These are phyloP conservation scores for Ogataea parapolymorpha DNA, from an alignment of 805 yeast genomes.

Conservation along the genomic window DNA sequence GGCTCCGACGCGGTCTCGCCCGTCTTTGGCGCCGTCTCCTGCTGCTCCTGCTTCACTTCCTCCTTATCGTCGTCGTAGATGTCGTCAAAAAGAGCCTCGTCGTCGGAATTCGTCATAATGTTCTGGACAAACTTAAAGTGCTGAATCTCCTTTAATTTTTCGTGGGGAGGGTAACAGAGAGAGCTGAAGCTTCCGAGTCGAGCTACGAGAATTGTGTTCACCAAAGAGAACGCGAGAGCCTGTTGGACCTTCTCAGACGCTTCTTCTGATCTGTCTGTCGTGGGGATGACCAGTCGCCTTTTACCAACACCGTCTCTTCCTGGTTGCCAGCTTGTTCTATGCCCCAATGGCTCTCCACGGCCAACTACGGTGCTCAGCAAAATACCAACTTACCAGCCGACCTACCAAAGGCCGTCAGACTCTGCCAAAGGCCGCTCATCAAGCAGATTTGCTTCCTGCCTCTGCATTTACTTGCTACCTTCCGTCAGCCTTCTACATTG, in stretches of 20 bases:
- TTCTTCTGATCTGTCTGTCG: too few relatives aligned
- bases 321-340: too few relatives aligned
- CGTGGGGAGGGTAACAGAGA: conserved; percentile 3
- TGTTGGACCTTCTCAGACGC: too few relatives aligned
- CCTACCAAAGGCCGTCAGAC: too few relatives aligned
- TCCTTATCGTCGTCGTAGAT: conserved; percentile 50
- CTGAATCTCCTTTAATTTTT: background rate
- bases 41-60: conserved; percentile 13
- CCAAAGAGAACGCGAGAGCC: background rate
- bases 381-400: too few relatives aligned
- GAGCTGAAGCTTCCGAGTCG: background rate
- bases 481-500: background rate
- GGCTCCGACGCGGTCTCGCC: conserved; percentile 1
- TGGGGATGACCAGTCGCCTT: too few relatives aligned
- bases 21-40: conserved; percentile 1
- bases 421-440: too few relatives aligned
- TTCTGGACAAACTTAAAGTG: conserved; percentile 4
- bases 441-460: too few relatives aligned
- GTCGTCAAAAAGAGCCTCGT: conserved; percentile 91
- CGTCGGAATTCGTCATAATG: conserved; percentile 67
- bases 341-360: too few relatives aligned
- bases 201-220: background rate
- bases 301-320: too few relatives aligned
- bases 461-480: too few relatives aligned
- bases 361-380: too few relatives aligned